These are phyloP conservation scores for Russula dissimulans DNA, from an alignment of 768 basidiomycete species.

Conservation along the genomic window DNA sequence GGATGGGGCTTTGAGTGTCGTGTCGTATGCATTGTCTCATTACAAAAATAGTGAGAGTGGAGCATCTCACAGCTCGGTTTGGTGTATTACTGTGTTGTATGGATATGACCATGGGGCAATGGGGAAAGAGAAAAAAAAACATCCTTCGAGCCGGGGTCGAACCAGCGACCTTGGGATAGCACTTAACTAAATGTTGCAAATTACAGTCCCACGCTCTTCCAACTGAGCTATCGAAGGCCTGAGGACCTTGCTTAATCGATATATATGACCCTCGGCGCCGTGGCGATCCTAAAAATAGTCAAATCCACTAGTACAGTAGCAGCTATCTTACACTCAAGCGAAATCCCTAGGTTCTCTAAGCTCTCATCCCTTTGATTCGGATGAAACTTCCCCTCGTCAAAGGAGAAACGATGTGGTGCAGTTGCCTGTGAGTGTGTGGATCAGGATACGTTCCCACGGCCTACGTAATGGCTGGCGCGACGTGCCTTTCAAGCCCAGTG, in stretches of 20 bases:
- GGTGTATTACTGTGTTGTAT: neutral
- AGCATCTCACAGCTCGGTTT: neutral
- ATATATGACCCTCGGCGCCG: neutral
- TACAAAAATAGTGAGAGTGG: neutral
- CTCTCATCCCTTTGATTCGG: neutral
- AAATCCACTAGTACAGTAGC: too few relatives aligned
- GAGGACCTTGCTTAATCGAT: neutral
- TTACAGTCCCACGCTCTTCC: constrained; percentile 31
- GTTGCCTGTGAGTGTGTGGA: neutral
- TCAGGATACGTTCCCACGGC: neutral
- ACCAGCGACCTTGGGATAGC: constrained; percentile 27
- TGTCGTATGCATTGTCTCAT: neutral
- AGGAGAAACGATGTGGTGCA: neutral
- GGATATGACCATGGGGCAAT: too few relatives aligned
- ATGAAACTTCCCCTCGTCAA: neutral
- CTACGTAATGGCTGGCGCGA: neutral
- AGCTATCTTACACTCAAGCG: too few relatives aligned
- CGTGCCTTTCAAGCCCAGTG: too few relatives aligned
- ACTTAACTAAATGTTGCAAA: neutral
- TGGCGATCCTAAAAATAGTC: neutral
- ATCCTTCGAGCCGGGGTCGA: constrained; percentile 28
- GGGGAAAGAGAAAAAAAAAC: neutral
- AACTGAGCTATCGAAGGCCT: constrained; percentile 28
- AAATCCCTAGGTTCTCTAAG: too few relatives aligned
- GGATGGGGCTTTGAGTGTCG: constrained; percentile 65